Evolutionary conservation across 768 basidiomycete species (phyloP), one percentile per base, ranked within the genome.

Genomic region (Postia placenta): DNA sequence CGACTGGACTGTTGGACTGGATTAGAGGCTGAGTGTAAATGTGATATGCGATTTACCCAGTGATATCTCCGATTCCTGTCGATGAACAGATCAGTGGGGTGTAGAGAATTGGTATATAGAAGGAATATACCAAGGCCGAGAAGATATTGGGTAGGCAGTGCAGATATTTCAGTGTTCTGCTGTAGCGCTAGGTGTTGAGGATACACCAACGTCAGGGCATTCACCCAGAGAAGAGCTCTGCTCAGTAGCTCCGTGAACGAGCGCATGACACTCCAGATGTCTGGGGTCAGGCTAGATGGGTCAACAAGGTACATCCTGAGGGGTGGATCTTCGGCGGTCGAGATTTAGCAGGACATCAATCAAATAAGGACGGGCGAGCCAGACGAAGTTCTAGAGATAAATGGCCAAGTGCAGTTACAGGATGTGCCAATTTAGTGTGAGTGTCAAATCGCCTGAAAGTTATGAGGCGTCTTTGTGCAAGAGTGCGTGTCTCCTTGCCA

Each of bases 41-140:
- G n/a, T n/a, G n/a, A n/a, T n/a, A n/a, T n/a, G n/a, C n/a, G n/a
- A 61, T 61, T 47, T 67, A 82, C 83, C 87, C 84, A 51, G 85
- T 89, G 51, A 89, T 76, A 58, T 89, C 87, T 17, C 76, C 85
- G 53, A 79, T 81, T 22, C 83, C 83, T 85, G 22, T 14, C 20
- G 36, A n/a, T n/a, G n/a, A 30, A 5, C 17, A 7, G 12, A 20
- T 20, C 7, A 35, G 14, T 20, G 14, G 3, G 14, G 12, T 20
- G 17, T 28, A 3, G 5, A 22, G 25, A 11, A 22, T 42, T 12
- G 11, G 15, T 12, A 23, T n/a, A 20, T 30, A 23, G 11, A 17
- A 15, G 15, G 30, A 33, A 49, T 74, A 67, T 63, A 79, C 81
- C 81, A 6, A 85, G 69, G 7, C 80, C 81, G 17, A 83, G 61